Evolutionary conservation across 73 alveolate species (phyloP), one percentile per base, ranked within the genome.

Genomic region (Halteria grandinella): DNA sequence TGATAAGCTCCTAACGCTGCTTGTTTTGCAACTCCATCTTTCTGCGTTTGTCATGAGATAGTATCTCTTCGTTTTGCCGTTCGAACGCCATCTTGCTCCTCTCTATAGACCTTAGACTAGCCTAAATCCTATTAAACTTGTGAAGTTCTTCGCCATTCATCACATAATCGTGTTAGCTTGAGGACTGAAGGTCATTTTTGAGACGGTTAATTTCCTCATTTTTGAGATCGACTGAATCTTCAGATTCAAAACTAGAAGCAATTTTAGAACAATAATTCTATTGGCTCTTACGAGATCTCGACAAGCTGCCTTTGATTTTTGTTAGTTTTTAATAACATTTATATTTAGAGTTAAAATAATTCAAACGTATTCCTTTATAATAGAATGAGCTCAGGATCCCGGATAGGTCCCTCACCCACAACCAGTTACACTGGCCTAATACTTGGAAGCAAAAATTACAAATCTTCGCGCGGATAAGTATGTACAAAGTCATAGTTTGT

Each of bases 211-310:
- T 60, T 37, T 60, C 77, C 29, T 60, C 77, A 23, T 60, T 14
- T 34, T 40, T 60, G 27, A 21, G 37, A 60, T 60, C 77, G n/a
- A 59, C 43, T 14, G 59, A 40, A 60, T 60, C 77, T 8, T 60
- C 77, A 18, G 77, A 60, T 60, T 60, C 77, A 60, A 60, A 60
- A 1, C 77, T 60, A 60, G 15, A 40, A 37, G 34, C 1, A 3
- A 24, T 36, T 36, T 21, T 18, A 15, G 2, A 18, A 4, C 12
- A 37, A 23, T 1, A 57, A 5, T 57, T 29, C 4, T 2, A 11
- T 3, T 25, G 12, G 8, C 28, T 5, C 47, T 2, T 60, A 60
- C 77, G 77, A 60, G 59, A 60, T 21, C 24, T 60, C 77, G n/a
- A 60, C 20, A 37, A 7, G 47, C 1, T 28, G 47, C 28, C 43